A percentile compares a stretch with the other conserved stretches of the same genome.
Conservation (phyloP, 202 grass and related monocot genomes). For the Setaria viridis region DNA sequence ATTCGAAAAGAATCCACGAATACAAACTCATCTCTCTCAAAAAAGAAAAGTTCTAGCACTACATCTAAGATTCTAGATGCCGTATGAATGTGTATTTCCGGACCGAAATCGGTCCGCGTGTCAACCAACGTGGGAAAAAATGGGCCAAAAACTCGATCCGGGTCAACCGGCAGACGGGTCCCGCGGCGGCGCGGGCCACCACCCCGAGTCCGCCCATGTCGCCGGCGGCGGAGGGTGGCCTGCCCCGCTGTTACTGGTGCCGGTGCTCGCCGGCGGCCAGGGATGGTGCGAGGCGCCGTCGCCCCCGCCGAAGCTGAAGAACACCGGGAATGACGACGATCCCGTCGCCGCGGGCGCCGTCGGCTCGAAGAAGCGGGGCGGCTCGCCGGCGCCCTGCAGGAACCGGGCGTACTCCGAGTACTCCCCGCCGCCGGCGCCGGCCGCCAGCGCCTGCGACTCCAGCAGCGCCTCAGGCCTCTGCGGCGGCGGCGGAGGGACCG, state of each 20-base stretch:
- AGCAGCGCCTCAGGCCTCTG: not conserved
- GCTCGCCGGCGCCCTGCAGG: constrained; percentile 30
- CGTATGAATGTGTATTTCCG: not conserved
- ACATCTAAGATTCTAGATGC: not conserved
- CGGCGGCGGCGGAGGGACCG: not conserved
- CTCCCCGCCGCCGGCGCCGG: not conserved
- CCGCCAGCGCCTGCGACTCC: constrained; percentile 31
- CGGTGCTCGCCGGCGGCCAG: not conserved
- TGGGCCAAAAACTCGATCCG: not conserved
- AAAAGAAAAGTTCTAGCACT: not conserved
- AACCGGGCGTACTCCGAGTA: constrained; percentile 57
- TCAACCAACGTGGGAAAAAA: not conserved
- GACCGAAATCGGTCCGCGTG: not conserved
- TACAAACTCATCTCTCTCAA: not conserved
- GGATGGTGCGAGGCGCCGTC: not conserved
- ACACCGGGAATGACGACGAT: constrained; percentile 27
- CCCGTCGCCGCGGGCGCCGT: not conserved
- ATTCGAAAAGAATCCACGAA: not conserved
- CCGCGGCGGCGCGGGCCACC: constrained; percentile 27
- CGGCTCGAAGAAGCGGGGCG: not conserved
- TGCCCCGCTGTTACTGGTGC: not conserved
- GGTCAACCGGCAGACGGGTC: constrained; percentile 11
- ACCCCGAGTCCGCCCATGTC: constrained; percentile 1
- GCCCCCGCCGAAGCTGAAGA: constrained; percentile 3
- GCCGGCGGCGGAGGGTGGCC: not conserved